Base-by-base conservation (phyloP, 2,329 filamentous ascomycete genomes). In the Botrytis squamosa region DNA sequence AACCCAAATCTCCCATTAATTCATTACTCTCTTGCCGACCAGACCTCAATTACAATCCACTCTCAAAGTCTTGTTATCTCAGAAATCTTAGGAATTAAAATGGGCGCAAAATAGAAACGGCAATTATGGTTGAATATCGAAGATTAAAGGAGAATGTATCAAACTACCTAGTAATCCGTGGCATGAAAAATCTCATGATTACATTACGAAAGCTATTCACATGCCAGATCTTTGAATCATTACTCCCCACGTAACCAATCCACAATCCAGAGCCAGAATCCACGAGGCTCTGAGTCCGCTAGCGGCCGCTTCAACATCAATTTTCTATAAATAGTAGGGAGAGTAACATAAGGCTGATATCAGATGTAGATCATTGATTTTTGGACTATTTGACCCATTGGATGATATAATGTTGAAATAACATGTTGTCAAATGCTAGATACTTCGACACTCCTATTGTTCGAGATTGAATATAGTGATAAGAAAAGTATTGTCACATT, bases 301-400 rank as follows among this genome's bases (percentile, higher is more conserved):
- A 64, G 62, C 62, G 62, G 62, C 40, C 62, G 62, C 62, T 33
- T 6, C 16, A 29, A 29, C 25, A 16, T 42, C 12, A 4, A 29
- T 33, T 12, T 64, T 29, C 62, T 29, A 33, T 40, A 38, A 62
- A 40, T 44, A 29, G n/a, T 22, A 22, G 25, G 40, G 40, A n/a
- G 36, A 64, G 25, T 64, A 44, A 20, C n/a, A 64, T 44, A 33
- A 64, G 62, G 62, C 62, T 64, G 62, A 64, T 64, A 44, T 64
- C 40, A 64, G 40, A 64, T 29, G n/a, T 64, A 33, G 33, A 60
- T 59, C 57, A 36, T 36, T 59, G 8, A 36, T 59, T 29, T 7
- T 29, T 55, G 6, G n/a, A 29, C 12, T 29, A 8, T 55, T 29
- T n/a, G 12, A 29, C n/a, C n/a, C 52, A 55, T 55, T 55, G 52